Evolutionary conservation across 352 stramenopile species (phyloP).

Genomic region (Peronospora belbahrii): DNA sequence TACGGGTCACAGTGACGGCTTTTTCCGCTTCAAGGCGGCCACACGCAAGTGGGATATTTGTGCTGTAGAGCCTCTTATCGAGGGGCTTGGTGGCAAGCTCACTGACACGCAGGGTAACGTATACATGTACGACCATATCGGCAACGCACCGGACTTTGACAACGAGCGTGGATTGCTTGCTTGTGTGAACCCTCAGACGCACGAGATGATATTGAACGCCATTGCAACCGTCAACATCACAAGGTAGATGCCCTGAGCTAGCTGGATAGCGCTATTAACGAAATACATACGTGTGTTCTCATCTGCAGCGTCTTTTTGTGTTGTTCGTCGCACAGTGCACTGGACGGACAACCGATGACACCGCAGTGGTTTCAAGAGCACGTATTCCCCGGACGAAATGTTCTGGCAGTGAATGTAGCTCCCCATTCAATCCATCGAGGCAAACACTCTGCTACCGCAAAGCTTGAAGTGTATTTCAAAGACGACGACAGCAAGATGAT

Average conservation of each 20-base stretch:
- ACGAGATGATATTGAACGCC: constrained; percentile 31
- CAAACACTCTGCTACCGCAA: constrained; percentile 47
- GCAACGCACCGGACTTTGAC: constrained; percentile 45
- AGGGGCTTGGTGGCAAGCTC: constrained; percentile 44
- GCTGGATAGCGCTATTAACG: constrained; percentile 12
- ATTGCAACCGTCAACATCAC: constrained; percentile 43
- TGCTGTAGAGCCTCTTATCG: constrained; percentile 56
- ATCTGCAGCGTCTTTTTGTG: constrained; percentile 12
- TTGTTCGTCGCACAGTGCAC: constrained; percentile 28
- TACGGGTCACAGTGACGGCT: constrained; percentile 51
- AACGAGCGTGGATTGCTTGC: constrained; percentile 54
- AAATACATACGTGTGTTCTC: constrained; percentile 21
- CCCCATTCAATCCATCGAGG: constrained; percentile 32
- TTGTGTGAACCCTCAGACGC: constrained; percentile 29
- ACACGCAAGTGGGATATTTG: constrained; percentile 81
- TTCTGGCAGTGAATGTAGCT: constrained; percentile 21
- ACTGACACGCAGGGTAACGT: constrained; percentile 47
- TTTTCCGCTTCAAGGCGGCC: constrained; percentile 59
- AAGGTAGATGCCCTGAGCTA: constrained; percentile 36
- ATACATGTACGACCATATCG: constrained; percentile 55
- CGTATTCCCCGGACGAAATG: constrained; percentile 17
- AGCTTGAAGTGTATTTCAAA: constrained; percentile 27
- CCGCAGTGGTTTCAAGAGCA: constrained; percentile 37
- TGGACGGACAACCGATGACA: constrained; percentile 40
- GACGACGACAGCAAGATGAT: constrained; percentile 11